phyloP scores from a whole-genome alignment of 2,329 filamentous ascomycete genomes.

The Zelopaecilomyces penicillatus region DNA sequence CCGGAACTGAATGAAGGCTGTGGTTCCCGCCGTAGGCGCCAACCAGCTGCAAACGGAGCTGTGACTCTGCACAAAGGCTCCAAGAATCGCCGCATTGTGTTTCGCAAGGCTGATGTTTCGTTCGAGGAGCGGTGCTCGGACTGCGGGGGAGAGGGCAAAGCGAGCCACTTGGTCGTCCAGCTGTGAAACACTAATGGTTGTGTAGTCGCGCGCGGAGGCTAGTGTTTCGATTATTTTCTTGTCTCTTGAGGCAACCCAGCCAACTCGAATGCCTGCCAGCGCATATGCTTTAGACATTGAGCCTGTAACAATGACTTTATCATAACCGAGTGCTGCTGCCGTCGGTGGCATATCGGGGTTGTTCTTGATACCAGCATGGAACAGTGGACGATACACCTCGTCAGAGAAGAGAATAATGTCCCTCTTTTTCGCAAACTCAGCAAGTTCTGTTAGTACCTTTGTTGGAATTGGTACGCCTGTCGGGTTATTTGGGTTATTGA shows the following conservation, averaged over 20 bases:
- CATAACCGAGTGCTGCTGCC: constrained; percentile 62
- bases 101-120: constrained; percentile 56
- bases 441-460: constrained; percentile 49
- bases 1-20: constrained; percentile 65
- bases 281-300: constrained; percentile 83
- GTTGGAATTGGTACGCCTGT: constrained; percentile 63
- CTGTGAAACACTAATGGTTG: constrained; percentile 76
- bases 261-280: constrained; percentile 70
- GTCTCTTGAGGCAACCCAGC: constrained; percentile 70
- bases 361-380: constrained; percentile 46
- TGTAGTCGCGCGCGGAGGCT: constrained; percentile 66
- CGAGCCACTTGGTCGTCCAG: constrained; percentile 72
- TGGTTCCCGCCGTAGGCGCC: constrained; percentile 70
- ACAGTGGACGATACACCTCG: constrained; percentile 78
- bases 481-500: constrained; percentile 76
- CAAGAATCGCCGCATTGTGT: constrained; percentile 58
- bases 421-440: constrained; percentile 53
- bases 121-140: constrained; percentile 33
- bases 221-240: constrained; percentile 53
- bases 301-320: constrained; percentile 62
- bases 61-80: constrained; percentile 58
- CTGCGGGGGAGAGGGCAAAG: constrained; percentile 55
- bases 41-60: constrained; percentile 59
- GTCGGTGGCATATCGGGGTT: constrained; percentile 46
- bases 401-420: constrained; percentile 64